Evolutionary conservation across 2,329 filamentous ascomycete genomes (phyloP).

Genomic region (Paecilomyces variotii): DNA sequence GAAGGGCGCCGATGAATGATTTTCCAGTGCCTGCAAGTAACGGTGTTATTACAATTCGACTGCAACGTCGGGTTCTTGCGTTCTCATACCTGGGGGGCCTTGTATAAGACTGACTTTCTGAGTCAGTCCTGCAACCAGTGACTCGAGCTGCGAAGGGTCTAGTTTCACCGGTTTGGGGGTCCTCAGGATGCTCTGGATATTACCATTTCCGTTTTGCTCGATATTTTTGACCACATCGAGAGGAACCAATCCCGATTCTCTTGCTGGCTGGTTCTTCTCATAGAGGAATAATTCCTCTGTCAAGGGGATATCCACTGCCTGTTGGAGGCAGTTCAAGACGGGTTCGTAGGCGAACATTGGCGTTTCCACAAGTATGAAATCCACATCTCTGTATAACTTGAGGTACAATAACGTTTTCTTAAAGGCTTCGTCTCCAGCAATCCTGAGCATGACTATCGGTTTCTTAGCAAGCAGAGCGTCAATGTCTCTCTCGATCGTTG

Average conservation of each 20-base stretch:
- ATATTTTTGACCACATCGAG: constrained; percentile 10
- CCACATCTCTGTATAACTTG: constrained; percentile 23
- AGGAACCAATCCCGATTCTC: constrained; percentile 7
- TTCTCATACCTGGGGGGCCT: constrained; percentile 57
- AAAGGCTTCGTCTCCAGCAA: constrained; percentile 42
- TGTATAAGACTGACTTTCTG: constrained; percentile 56
- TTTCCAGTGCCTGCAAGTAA: constrained; percentile 59
- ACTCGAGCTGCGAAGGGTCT: constrained; percentile 49
- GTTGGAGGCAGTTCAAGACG: constrained; percentile 52
- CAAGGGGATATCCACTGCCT: constrained; percentile 49
- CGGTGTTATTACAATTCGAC: constrained; percentile 6
- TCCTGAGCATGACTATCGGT: constrained; percentile 45
- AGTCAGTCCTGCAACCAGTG: constrained; percentile 48
- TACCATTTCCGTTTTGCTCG: constrained; percentile 8
- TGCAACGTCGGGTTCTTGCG: background rate
- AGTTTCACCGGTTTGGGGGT: constrained; percentile 29
- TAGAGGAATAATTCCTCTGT: constrained; percentile 44
- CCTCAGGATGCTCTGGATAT: constrained; percentile 24
- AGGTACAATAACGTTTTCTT: constrained; percentile 41
- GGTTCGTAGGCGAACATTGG: constrained; percentile 63
- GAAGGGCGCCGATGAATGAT: constrained; percentile 61
- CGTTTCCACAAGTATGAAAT: constrained; percentile 56
- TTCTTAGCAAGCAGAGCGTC: constrained; percentile 34
- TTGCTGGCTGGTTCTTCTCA: constrained; percentile 8
- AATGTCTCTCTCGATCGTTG: constrained; percentile 46